Conservation (phyloP, 768 basidiomycete species). For the Termitomyces sp. region DNA sequence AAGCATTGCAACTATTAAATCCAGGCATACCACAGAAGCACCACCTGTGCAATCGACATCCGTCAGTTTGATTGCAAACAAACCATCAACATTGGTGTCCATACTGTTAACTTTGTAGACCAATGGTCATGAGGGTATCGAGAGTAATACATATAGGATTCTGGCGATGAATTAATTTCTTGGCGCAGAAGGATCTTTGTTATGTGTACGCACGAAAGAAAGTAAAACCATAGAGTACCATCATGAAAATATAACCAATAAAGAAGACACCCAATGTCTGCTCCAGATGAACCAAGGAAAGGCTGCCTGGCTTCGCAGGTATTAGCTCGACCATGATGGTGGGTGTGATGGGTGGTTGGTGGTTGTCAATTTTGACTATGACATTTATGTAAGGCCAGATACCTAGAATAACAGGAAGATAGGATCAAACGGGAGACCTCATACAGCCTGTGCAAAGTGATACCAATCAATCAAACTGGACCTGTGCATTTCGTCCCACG, state of each 20-base stretch:
- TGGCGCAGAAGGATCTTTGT: neutral
- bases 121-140: conserved; percentile 17
- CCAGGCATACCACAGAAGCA: conserved; percentile 5
- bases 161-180: neutral
- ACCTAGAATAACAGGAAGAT: neutral
- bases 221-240: conserved; percentile 20
- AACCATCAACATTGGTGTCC: neutral
- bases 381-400: neutral
- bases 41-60: neutral
- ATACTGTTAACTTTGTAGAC: conserved; percentile 11
- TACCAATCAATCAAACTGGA: neutral
- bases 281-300: conserved; percentile 14
- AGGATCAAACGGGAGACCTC: neutral
- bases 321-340: conserved; percentile 10
- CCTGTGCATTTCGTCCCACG: neutral
- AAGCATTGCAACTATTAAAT: neutral
- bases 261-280: conserved; percentile 17
- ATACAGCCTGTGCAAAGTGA: neutral
- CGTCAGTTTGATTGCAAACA: neutral
- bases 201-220: conserved; percentile 16
- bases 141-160: conserved; percentile 20
- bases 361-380: neutral
- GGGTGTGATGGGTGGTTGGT: neutral
- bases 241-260: conserved; percentile 18
- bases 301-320: conserved; percentile 15